A percentile compares a stretch with the other conserved stretches of the same genome.
Evolutionary conservation across 1,284 basidiomycete genomes (phyloP).

Genomic region (Kwoniella shivajii): DNA sequence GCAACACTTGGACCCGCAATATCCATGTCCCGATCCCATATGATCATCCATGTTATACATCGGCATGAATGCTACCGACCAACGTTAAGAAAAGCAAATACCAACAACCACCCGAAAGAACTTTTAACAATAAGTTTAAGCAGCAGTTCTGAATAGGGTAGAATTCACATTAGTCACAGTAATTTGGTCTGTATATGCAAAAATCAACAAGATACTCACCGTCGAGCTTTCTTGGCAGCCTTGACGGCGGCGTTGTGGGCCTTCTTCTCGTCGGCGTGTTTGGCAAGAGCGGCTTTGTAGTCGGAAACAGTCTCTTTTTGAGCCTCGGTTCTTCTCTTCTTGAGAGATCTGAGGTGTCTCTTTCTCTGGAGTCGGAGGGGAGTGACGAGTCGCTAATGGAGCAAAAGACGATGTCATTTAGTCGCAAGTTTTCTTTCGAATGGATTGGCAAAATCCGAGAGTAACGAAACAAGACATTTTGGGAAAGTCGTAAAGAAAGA

Average conservation of each 20-base stretch:
- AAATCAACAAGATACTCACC: constrained; percentile 20
- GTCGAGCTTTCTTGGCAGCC: constrained; percentile 51
- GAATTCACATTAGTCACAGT: not conserved
- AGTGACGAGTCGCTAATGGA: constrained; percentile 72
- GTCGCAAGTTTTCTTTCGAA: no score
- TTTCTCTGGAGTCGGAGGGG: constrained; percentile 94
- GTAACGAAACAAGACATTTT: not conserved
- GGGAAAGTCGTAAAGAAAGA: not conserved
- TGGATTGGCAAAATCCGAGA: not conserved
- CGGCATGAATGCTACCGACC: constrained; percentile 17
- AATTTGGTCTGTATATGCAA: not conserved
- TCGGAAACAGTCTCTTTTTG: constrained; percentile 95
- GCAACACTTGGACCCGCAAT: no score
- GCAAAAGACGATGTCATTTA: not conserved
- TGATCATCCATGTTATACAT: constrained; percentile 25
- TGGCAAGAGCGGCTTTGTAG: constrained; percentile 84
- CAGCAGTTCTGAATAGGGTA: not conserved
- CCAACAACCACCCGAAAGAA: not conserved
- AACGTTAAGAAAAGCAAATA: constrained; percentile 8
- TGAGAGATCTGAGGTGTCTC: constrained; percentile 87
- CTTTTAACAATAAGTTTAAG: not conserved
- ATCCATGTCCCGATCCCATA: no score
- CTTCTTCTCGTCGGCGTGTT: constrained; percentile 93
- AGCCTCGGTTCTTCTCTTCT: constrained; percentile 82
- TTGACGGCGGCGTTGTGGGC: constrained; percentile 62